These are phyloP conservation scores for Takashimella koratensis DNA, from an alignment of 1,284 basidiomycete genomes.

Conservation along the genomic window DNA sequence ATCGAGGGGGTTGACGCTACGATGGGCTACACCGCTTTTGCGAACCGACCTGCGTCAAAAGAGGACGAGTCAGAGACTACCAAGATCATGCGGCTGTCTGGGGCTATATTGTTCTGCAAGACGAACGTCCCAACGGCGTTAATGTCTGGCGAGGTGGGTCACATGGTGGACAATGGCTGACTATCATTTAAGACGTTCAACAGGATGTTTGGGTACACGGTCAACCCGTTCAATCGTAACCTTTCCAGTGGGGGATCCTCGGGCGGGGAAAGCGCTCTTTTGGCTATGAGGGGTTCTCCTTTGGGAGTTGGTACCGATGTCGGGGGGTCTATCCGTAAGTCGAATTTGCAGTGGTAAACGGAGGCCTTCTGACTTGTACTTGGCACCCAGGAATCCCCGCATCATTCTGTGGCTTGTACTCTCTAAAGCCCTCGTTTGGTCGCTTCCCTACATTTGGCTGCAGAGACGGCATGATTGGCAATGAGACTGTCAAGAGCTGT, in stretches of 20 bases:
- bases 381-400: slow-evolving; percentile 41
- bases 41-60: slow-evolving; percentile 20
- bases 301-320: slow-evolving; percentile 50
- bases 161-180: not conserved
- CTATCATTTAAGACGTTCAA: slow-evolving; percentile 15
- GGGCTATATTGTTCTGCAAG: slow-evolving; percentile 33
- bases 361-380: not conserved
- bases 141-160: not conserved
- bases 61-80: slow-evolving; percentile 18
- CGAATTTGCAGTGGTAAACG: too few species aligned
- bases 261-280: slow-evolving; percentile 50
- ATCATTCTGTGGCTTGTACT: slow-evolving; percentile 12
- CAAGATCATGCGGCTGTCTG: slow-evolving; percentile 22
- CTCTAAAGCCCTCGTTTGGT: slow-evolving; percentile 9
- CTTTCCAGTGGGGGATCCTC: slow-evolving; percentile 42
- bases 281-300: slow-evolving; percentile 39
- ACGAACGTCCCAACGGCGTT: slow-evolving; percentile 23
- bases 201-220: slow-evolving; percentile 29
- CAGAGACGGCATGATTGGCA: slow-evolving; percentile 60
- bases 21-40: slow-evolving; percentile 26
- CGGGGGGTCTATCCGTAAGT: slow-evolving; percentile 57
- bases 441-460: slow-evolving; percentile 39
- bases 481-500: slow-evolving; percentile 63
- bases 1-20: slow-evolving; percentile 44
- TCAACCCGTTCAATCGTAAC: slow-evolving; percentile 45